Percentiles rank a stretch among this genome's conserved stretches.
phyloP scores from a whole-genome alignment of 2,329 filamentous ascomycete genomes.

The Botryotinia globosa region DNA sequence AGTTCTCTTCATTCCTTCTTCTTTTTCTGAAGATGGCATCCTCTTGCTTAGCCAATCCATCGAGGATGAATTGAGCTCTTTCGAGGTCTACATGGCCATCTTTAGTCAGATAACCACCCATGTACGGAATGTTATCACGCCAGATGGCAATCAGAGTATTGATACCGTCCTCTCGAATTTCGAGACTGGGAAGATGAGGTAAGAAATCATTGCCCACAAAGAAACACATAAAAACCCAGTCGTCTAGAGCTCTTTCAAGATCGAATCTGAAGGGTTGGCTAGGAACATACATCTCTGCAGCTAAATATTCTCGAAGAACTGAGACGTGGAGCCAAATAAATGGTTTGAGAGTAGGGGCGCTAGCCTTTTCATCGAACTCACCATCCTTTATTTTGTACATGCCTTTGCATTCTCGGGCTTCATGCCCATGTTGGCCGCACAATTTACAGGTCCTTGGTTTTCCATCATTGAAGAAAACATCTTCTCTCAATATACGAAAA shows the following conservation, averaged over 20 bases:
- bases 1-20: slow-evolving; percentile 80
- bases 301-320: slow-evolving; percentile 87
- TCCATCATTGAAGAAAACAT: slow-evolving; percentile 89
- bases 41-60: slow-evolving; percentile 87
- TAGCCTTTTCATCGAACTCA: slow-evolving; percentile 79
- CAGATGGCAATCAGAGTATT: slow-evolving; percentile 96
- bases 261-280: slow-evolving; percentile 85
- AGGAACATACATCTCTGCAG: slow-evolving; percentile 80
- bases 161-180: slow-evolving; percentile 96
- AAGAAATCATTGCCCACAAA: slow-evolving; percentile 99
- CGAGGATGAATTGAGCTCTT: slow-evolving; percentile 81
- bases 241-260: slow-evolving; percentile 88
- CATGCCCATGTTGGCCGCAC: slow-evolving; percentile 90
- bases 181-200: slow-evolving; percentile 92
- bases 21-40: slow-evolving; percentile 88
- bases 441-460: slow-evolving; percentile 80
- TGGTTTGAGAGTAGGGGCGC: slow-evolving; percentile 70
- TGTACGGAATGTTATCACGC: slow-evolving; percentile 84
- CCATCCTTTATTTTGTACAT: slow-evolving; percentile 73
- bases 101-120: slow-evolving; percentile 96
- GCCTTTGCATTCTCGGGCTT: slow-evolving; percentile 80
- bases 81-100: slow-evolving; percentile 88
- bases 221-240: slow-evolving; percentile 99
- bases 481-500: slow-evolving; percentile 93
- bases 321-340: slow-evolving; percentile 98